phyloP scores from a whole-genome alignment of 2,329 filamentous ascomycete genomes.

The Fusarium dlaminii region DNA sequence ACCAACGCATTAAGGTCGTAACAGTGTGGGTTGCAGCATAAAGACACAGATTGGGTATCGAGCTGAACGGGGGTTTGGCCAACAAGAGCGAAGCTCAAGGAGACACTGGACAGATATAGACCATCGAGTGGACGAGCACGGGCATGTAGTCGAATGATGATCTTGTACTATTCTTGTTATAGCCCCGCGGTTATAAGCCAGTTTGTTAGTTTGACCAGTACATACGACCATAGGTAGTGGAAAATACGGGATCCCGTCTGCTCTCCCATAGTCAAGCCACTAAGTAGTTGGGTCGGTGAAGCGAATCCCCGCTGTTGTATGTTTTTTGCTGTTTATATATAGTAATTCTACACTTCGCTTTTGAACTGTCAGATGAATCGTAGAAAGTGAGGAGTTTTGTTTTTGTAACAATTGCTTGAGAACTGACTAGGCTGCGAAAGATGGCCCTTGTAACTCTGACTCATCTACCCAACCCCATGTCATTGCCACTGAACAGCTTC shows the following conservation, averaged over 20 bases:
- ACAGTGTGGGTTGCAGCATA: not conserved
- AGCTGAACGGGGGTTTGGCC: not conserved
- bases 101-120: not conserved
- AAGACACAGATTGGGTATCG: not conserved
- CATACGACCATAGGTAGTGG: conserved; percentile 24
- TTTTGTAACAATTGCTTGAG: not conserved
- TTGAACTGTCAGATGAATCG: not conserved
- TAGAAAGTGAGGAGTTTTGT: not conserved
- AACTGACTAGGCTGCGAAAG: not conserved
- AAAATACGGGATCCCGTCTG: conserved; percentile 24
- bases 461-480: not conserved
- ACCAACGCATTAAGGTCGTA: not conserved
- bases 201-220: fast-evolving
- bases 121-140: not conserved
- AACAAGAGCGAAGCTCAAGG: not conserved
- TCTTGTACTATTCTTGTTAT: not conserved
- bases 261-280: conserved; percentile 21
- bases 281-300: conserved; percentile 26
- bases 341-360: not conserved
- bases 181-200: fast-evolving
- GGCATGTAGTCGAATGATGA: not conserved
- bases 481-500: not conserved
- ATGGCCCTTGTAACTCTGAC: not conserved
- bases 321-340: not conserved
- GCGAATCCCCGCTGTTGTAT: conserved; percentile 25